Evolutionary conservation across 192 early-diverging fungal genomes (phyloP).

Genomic region (Backusella mclennaniae): DNA sequence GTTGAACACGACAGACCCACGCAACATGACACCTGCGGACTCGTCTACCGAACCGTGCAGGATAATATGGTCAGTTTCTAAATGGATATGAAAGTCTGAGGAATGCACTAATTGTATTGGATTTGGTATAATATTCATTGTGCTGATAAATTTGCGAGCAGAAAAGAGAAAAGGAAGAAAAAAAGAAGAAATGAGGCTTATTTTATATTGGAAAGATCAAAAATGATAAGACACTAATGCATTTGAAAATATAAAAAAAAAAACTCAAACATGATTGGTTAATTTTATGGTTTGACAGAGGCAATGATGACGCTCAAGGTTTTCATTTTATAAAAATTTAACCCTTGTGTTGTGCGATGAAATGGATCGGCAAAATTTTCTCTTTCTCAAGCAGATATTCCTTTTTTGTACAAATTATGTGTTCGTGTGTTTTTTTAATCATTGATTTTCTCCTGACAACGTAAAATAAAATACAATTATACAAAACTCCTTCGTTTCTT

Average conservation of each 20-base stretch:
- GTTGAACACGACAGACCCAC: slow-evolving; percentile 51
- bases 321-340: neutral
- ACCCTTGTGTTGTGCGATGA: neutral
- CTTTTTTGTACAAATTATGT: neutral
- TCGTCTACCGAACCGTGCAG: slow-evolving; percentile 42
- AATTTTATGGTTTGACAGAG: neutral
- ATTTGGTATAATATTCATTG: slow-evolving; percentile 9
- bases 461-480: neutral
- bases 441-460: neutral
- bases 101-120: slow-evolving; percentile 29
- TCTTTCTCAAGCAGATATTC: neutral
- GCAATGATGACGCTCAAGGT: neutral
- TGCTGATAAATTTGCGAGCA: neutral
- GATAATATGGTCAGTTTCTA: slow-evolving; percentile 34
- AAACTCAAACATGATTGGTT: neutral
- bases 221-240: neutral
- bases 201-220: slow-evolving; percentile 1
- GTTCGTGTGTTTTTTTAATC: neutral
- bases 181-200: neutral
- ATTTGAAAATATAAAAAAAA: neutral
- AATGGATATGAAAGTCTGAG: slow-evolving; percentile 33
- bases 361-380: neutral
- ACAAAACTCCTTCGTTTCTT: neutral
- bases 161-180: neutral
- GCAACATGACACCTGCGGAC: slow-evolving; percentile 48